phyloP scores from a whole-genome alignment of 768 basidiomycete genomes.

The Lactifluus volemus region DNA sequence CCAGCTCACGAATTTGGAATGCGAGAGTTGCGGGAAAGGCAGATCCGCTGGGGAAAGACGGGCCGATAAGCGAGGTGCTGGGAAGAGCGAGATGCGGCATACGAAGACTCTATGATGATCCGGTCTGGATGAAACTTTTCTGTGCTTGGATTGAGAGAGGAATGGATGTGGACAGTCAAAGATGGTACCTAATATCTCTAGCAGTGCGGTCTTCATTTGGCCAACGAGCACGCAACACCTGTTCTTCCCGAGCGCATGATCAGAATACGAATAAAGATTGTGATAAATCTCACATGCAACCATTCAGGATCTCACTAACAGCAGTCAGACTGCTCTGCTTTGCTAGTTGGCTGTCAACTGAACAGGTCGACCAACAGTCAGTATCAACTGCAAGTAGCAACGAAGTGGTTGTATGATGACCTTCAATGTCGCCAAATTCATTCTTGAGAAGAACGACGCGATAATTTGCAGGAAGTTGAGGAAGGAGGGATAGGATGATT shows the following conservation, averaged over 20 bases:
- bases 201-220: constrained; percentile 83
- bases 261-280: background rate
- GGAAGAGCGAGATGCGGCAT: constrained; percentile 23
- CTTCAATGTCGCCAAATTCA: constrained; percentile 92
- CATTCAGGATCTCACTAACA: constrained; percentile 90
- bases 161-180: too few species aligned
- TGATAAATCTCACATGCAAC: constrained; percentile 64
- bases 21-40: constrained; percentile 95
- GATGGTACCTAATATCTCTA: constrained; percentile 79
- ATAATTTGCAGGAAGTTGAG: constrained; percentile 76
- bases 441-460: constrained; percentile 90
- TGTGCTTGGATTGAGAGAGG: constrained; percentile 23
- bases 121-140: constrained; percentile 82
- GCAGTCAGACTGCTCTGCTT: constrained; percentile 75
- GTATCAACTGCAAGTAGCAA: background rate
- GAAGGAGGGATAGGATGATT: constrained; percentile 74
- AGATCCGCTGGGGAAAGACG: constrained; percentile 52
- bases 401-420: constrained; percentile 29
- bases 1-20: constrained; percentile 87
- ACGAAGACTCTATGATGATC: constrained; percentile 96
- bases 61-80: background rate
- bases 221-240: constrained; percentile 95
- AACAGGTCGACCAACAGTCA: background rate
- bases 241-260: constrained; percentile 3
- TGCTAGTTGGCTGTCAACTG: constrained; percentile 88